phyloP scores from a whole-genome alignment of 2,329 filamentous ascomycete genomes.

The Fusarium coffeatum region DNA sequence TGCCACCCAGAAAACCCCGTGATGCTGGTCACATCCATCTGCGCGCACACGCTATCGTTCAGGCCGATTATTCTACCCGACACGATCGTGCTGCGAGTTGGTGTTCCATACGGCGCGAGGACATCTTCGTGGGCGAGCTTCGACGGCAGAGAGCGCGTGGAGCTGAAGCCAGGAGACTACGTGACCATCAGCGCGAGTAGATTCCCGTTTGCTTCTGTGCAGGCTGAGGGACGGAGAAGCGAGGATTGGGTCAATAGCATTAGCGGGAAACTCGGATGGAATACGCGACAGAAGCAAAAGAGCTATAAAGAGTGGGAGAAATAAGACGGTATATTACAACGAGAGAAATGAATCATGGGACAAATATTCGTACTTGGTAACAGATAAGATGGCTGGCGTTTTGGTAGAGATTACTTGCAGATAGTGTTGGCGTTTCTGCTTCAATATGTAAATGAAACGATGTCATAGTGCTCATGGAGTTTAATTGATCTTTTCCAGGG shows the following conservation, averaged over 20 bases:
- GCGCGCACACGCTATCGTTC: conserved; percentile 94
- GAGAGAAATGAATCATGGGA: neutral
- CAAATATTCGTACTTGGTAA: neutral
- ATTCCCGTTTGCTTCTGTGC: conserved; percentile 82
- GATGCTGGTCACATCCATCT: conserved; percentile 93
- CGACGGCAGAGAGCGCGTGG: conserved; percentile 89
- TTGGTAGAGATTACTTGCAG: neutral
- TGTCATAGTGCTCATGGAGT: neutral
- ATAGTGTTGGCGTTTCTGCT: neutral
- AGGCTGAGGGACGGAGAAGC: conserved; percentile 74
- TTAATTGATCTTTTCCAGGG: neutral
- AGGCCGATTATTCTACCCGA: conserved; percentile 96
- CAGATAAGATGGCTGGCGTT: conserved; percentile 12
- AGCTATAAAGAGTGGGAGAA: conserved; percentile 62
- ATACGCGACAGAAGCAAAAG: conserved; percentile 82
- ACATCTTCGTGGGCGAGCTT: conserved; percentile 97
- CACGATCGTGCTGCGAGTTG: conserved; percentile 91
- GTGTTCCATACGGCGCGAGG: conserved; percentile 93
- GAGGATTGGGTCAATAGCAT: conserved; percentile 89
- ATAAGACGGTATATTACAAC: conserved; percentile 24
- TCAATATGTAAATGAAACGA: neutral
- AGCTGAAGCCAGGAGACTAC: conserved; percentile 82
- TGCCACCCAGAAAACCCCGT: conserved; percentile 97
- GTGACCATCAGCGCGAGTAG: conserved; percentile 84
- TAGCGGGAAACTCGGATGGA: conserved; percentile 82